Conservation (phyloP, 1,284 basidiomycete species). For the Boletus austroedulis region DNA sequence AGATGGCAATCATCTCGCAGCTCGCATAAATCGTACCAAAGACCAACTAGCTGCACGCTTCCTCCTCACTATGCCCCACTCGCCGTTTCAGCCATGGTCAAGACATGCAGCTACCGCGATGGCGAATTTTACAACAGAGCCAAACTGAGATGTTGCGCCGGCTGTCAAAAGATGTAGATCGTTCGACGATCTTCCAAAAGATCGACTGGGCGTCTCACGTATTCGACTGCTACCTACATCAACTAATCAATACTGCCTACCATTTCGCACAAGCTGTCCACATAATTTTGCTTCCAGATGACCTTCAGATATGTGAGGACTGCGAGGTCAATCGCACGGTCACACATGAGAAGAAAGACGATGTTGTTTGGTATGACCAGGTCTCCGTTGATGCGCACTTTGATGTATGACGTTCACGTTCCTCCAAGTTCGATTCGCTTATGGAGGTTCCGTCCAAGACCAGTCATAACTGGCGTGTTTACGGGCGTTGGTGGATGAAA, state of each 20-base stretch:
- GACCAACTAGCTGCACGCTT: no score
- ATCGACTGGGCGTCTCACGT: not conserved
- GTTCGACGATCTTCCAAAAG: not conserved
- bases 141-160: slow-evolving; percentile 4
- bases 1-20: no score
- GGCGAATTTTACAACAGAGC: not conserved
- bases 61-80: no score
- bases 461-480: not conserved
- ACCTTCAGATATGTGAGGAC: not conserved
- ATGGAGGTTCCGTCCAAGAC: not conserved
- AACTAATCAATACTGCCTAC: not conserved
- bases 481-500: not conserved
- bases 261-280: not conserved
- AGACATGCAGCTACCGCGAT: not conserved
- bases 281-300: not conserved
- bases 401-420: no score
- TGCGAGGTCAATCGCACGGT: not conserved
- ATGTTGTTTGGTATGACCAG: no score
- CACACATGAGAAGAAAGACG: not conserved
- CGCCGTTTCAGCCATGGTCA: not conserved
- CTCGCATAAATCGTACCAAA: no score
- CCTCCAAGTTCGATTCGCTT: no score
- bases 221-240: slow-evolving; percentile 2
- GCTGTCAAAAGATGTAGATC: slow-evolving; percentile 1
- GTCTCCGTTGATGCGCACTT: no score